Evolutionary conservation across 345 rosid genomes (phyloP), one percentile per base, ranked within the genome.

Genomic region (Isatis tinctoria): DNA sequence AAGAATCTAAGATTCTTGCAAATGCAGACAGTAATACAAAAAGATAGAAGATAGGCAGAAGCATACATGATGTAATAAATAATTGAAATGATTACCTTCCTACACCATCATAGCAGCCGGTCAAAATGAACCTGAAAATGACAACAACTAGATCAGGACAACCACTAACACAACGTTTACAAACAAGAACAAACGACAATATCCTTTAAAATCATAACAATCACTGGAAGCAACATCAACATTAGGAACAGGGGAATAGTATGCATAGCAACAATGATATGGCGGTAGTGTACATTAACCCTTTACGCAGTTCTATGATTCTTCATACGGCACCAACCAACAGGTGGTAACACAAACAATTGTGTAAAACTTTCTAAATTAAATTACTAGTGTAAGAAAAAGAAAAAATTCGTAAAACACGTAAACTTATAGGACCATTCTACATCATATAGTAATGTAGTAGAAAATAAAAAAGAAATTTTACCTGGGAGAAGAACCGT

Each of bases 101-200:
- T 70, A 87, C 77, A 60, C 89, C 80, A 80, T 90, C 98, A 73
- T 87, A 93, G 83, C 92, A 87, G 41, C 99, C 97, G 0, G 96
- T 85, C 84, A 95, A 78, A 75, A 94, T 80, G 76, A 94, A 90
- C 83, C 99, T 92, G 92, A 85, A 86, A 58, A 76, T 60, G 59
- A 56, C 32, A 72, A 47, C 67, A 85, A 67, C 22, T 8, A 52
- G 43, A 26, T 41, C 59, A 73, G 32, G 28, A 43, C 30, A 51
- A 49, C 49, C 20, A 17, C 43, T 27, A 36, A 58, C 37, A 70
- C 26, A 65, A 28, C 7, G 12, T 36, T 32, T 13, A 63, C 3
- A 1, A 60, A 59, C 28, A 66, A 35, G 33, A 35, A 39, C 32
- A 39, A 32, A 24, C 12, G 40, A 60, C 40, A 7, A 39, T 22